Evolutionary conservation across 2,329 filamentous ascomycete genomes (phyloP).

Genomic region (Botryotinia convoluta): DNA sequence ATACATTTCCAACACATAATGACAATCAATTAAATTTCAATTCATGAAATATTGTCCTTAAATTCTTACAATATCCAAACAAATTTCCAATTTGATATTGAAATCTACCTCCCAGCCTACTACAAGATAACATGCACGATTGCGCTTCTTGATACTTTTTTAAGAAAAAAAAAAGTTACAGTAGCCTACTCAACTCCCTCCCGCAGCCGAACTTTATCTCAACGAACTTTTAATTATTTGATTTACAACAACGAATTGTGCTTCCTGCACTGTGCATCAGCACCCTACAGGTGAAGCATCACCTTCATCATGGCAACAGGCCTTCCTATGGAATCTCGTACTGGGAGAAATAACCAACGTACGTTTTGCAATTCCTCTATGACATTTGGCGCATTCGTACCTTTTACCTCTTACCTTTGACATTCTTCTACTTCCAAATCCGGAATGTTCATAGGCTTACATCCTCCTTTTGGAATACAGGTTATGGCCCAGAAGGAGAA

Average conservation of each 20-base stretch:
- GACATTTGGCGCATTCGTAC: slow-evolving; percentile 5
- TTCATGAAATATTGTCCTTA: not conserved
- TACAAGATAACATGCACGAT: slow-evolving; percentile 20
- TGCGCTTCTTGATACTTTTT: slow-evolving; percentile 30
- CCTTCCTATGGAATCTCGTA: slow-evolving; percentile 70
- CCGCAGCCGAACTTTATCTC: slow-evolving; percentile 28
- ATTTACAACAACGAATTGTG: slow-evolving; percentile 24
- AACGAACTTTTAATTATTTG: slow-evolving; percentile 19
- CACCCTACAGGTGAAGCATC: slow-evolving; percentile 32
- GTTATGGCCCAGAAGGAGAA: slow-evolving; percentile 89
- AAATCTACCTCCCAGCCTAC: not conserved
- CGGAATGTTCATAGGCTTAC: slow-evolving; percentile 34
- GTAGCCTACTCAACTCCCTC: slow-evolving; percentile 10
- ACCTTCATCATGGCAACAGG: slow-evolving; percentile 39
- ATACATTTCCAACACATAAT: slow-evolving; percentile 6
- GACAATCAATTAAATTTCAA: not conserved
- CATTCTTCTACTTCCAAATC: not conserved
- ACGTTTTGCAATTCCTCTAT: slow-evolving; percentile 46
- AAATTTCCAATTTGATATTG: not conserved
- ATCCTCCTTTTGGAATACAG: slow-evolving; percentile 48
- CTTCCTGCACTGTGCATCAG: slow-evolving; percentile 25
- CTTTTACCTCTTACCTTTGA: not conserved
- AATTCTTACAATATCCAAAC: not conserved
- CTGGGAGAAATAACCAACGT: slow-evolving; percentile 78
- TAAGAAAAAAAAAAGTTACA: slow-evolving; percentile 21